Conservation (phyloP, 306 rosid species). For the Pueraria montana region DNA sequence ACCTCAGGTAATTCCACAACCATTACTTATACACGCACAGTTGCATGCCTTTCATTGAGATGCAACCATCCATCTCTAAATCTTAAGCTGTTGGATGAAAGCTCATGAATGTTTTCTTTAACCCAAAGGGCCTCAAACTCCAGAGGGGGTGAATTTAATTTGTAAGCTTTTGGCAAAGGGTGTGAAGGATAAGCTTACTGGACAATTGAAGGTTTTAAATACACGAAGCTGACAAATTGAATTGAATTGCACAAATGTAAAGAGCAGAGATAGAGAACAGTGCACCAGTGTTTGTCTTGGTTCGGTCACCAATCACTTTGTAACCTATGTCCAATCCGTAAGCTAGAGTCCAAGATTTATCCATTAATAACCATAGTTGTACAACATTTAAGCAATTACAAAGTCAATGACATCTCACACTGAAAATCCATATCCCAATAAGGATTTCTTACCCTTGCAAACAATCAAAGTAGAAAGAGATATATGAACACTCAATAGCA, state of each 20-base stretch:
- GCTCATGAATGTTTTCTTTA: background rate
- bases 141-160: background rate
- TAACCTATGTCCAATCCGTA: background rate
- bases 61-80: constrained; percentile 35
- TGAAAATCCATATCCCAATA: background rate
- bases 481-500: background rate
- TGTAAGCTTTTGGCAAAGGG: background rate
- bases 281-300: background rate
- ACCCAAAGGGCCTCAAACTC: background rate
- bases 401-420: background rate
- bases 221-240: no score
- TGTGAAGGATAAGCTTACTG: background rate
- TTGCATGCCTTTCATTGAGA: background rate
- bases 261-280: background rate
- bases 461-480: background rate
- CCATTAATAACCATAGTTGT: background rate
- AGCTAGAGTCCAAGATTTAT: background rate
- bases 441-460: background rate
- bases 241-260: no score
- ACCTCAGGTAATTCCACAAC: constrained; percentile 81
- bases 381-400: background rate
- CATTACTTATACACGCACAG: background rate
- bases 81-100: background rate
- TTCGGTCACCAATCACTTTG: background rate
- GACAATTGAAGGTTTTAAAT: no score